These are phyloP conservation scores for Isoetes engelmannii DNA, from an alignment of 83 land plant species.

Conservation along the genomic window DNA sequence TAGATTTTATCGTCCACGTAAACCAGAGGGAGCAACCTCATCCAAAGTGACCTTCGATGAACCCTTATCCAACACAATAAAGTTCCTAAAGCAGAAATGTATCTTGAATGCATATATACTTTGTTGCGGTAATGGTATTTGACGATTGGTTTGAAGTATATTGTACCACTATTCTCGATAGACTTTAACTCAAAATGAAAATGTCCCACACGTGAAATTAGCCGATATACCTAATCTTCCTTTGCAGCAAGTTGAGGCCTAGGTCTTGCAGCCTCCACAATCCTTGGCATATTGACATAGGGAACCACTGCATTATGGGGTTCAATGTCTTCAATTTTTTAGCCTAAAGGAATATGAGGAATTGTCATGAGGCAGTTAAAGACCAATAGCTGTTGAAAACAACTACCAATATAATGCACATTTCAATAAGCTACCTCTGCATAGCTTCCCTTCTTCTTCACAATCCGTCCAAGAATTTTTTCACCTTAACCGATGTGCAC, in stretches of 20 bases:
- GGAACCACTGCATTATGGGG: constrained; percentile 59
- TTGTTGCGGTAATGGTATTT: constrained; percentile 82
- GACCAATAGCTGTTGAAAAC: not conserved
- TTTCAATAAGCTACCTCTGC: constrained; percentile 51
- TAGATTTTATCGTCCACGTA: no score
- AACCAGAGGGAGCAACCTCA: no score
- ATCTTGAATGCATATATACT: constrained; percentile 37
- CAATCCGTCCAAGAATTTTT: constrained; percentile 67
- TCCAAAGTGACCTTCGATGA: no score
- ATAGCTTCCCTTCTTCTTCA: constrained; percentile 55
- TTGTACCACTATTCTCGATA: constrained; percentile 20
- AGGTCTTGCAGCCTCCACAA: constrained; percentile 92
- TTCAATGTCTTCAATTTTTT: constrained; percentile 55
- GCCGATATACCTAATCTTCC: constrained; percentile 73
- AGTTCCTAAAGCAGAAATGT: not conserved
- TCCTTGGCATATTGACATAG: constrained; percentile 68
- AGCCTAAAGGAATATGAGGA: constrained; percentile 21
- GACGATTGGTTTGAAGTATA: constrained; percentile 72
- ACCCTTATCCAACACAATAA: no score
- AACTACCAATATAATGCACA: not conserved
- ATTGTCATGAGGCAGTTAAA: not conserved
- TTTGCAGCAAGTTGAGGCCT: constrained; percentile 64
- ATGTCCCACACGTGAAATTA: constrained; percentile 62
- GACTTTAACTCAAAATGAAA: constrained; percentile 49
- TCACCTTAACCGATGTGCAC: no score